Base-by-base conservation (phyloP, 164 flowering plant species). In the Malania oleifera region DNA sequence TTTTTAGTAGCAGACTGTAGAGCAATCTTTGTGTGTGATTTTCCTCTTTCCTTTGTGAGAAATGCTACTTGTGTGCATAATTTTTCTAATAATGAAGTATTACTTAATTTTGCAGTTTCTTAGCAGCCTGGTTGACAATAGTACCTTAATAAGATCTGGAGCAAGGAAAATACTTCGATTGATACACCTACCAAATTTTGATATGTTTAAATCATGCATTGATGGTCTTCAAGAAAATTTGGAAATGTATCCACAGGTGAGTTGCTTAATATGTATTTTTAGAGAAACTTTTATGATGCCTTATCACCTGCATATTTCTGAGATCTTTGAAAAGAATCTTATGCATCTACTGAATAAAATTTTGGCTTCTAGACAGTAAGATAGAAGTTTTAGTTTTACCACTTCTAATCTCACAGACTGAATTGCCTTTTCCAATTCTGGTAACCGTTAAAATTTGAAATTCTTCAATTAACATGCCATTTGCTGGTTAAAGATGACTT, bases 221-320 rank as follows among this genome's bases (percentile, higher is more conserved):
- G 47, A 74, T 60, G 70, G 80, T 49, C 80, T 92, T 54, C 67
- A 84, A 5, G 70, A 67, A 55, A 80, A 68, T 61, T 69, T 87
- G 81, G 79, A 81, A 64, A 52, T 45, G 15, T 74, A 80, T 73
- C 83, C 82, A 23, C 80, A 87, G 98, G 98, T 91, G 15, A 37
- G 67, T 29, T 47, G 12, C 25, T 60, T 29, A 19, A n/a, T 31
- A 49, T 61, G 14, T 13, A 18, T 24, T 44, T n/a, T 47, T 22
- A n/a, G n/a, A 9, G 4, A 9, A 31, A 31, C 9, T 31, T 31
- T 4, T 31, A 4, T 4, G 35, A 31, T 31, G 35, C 9, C 35
- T 31, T 31, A 31, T 31, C 9, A 4, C 35, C 35, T 31, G 35
- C 4, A 4, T 4, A 31, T 31, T 31, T n/a, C n/a, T 31, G 35